A percentile compares a stretch with the other conserved stretches of the same genome.
Conservation (phyloP, 2,329 filamentous ascomycete species). For the Drechslerella coelobrocha region DNA sequence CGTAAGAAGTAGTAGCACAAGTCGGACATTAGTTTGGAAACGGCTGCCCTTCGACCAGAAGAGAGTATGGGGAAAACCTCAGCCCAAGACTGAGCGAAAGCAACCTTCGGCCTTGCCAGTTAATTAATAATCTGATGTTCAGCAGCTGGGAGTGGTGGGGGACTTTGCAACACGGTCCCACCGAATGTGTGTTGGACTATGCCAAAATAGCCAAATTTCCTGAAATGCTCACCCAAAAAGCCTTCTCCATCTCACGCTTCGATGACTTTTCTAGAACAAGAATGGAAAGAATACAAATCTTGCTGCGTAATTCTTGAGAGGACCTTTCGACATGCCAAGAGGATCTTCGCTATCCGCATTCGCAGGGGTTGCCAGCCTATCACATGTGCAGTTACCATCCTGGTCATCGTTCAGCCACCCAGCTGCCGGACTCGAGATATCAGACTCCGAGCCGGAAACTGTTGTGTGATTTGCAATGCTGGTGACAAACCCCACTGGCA, state of each 20-base stretch:
- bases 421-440: conserved; percentile 1
- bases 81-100: background rate
- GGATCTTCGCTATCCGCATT: conserved; percentile 50
- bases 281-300: conserved; percentile 34
- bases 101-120: background rate
- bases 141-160: background rate
- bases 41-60: background rate
- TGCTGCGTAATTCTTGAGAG: conserved; percentile 37
- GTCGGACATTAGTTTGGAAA: background rate
- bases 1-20: conserved; percentile 18
- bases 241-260: conserved; percentile 39
- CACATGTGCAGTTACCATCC: conserved; percentile 43
- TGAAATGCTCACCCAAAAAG: conserved; percentile 22
- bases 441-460: conserved; percentile 9
- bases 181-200: conserved; percentile 8
- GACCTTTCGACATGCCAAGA: conserved; percentile 25
- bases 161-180: conserved; percentile 30
- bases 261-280: conserved; percentile 47
- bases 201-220: conserved; percentile 27
- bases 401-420: conserved; percentile 44
- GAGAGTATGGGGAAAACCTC: background rate
- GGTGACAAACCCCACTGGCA: conserved; percentile 41
- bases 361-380: conserved; percentile 34
- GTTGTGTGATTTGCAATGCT: conserved; percentile 48
- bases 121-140: conserved; percentile 14